A percentile compares a stretch with the other conserved stretches of the same genome.
phyloP scores from a whole-genome alignment of 495 filamentous ascomycete species.

The Annulohypoxylon nitens region DNA sequence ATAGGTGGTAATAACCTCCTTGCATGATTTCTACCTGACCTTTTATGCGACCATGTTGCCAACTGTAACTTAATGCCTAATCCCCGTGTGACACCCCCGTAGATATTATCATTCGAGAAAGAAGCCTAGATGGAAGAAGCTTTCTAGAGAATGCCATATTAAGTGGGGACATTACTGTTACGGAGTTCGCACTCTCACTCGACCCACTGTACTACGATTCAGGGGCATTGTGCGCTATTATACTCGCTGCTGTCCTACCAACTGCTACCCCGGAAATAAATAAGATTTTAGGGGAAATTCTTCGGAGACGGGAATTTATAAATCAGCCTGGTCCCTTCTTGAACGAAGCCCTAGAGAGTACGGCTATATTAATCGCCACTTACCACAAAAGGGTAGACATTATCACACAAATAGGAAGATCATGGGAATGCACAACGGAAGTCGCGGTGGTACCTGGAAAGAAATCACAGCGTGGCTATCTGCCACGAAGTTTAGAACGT shows the following conservation, averaged over 20 bases:
- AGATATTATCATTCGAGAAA: not conserved
- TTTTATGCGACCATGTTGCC: too few species aligned
- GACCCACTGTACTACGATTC: conserved; percentile 18
- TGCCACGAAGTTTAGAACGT: too few species aligned
- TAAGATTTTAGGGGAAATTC: conserved; percentile 1
- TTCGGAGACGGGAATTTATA: conserved; percentile 7
- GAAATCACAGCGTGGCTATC: too few species aligned
- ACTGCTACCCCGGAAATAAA: not conserved
- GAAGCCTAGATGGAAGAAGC: conserved; percentile 19
- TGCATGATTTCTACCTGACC: too few species aligned
- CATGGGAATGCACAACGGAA: not conserved
- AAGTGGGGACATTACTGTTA: conserved; percentile 15
- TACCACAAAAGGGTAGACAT: conserved; percentile 9
- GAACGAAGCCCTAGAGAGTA: conserved; percentile 6
- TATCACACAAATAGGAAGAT: conserved; percentile 5
- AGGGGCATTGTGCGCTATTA: conserved; percentile 25
- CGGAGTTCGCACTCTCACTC: conserved; percentile 18
- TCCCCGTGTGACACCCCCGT: not conserved
- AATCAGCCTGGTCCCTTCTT: not conserved
- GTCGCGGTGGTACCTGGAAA: not conserved
- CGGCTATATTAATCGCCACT: conserved; percentile 8
- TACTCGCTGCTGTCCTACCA: not conserved
- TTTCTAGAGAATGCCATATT: conserved; percentile 32
- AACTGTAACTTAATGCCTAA: too few species aligned
- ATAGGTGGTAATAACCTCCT: too few species aligned